A percentile compares a stretch with the other conserved stretches of the same genome.
These are phyloP conservation scores for Pisolithus sp. DNA, from an alignment of 768 basidiomycete species.

Conservation along the genomic window DNA sequence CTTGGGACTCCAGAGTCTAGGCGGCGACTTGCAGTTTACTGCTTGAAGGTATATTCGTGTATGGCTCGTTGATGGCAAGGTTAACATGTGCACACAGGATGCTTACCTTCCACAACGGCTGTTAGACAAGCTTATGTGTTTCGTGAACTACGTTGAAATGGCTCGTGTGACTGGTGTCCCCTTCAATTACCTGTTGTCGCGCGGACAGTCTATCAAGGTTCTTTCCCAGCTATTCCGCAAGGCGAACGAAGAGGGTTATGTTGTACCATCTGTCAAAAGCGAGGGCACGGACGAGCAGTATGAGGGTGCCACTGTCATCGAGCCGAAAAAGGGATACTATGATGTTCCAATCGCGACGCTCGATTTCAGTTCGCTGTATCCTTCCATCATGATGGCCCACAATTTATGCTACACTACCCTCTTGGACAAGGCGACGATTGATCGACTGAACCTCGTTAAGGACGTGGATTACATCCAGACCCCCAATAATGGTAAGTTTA, in stretches of 20 bases:
- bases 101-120: constrained; percentile 95
- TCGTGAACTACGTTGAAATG: constrained; percentile 98
- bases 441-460: constrained; percentile 69
- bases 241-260: constrained; percentile 86
- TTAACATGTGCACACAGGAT: constrained; percentile 49
- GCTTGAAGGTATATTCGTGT: constrained; percentile 66
- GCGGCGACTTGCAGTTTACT: constrained; percentile 92
- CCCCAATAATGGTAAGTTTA: constrained; percentile 79
- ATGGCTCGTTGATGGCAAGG: background rate
- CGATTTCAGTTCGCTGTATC: constrained; percentile 97
- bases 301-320: constrained; percentile 98
- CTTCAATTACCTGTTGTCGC: constrained; percentile 89
- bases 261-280: constrained; percentile 77
- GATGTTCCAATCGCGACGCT: constrained; percentile 95
- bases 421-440: constrained; percentile 73
- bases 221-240: constrained; percentile 92
- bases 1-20: constrained; percentile 94
- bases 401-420: constrained; percentile 97
- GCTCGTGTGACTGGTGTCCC: constrained; percentile 99
- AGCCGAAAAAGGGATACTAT: constrained; percentile 94
- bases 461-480: constrained; percentile 91
- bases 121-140: constrained; percentile 98
- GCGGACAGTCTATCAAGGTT: constrained; percentile 98
- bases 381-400: constrained; percentile 99
- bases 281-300: constrained; percentile 96